Evolutionary conservation across 257 asterid species (phyloP), one percentile per base, ranked within the genome.

Genomic region (Gentiana dahurica): DNA sequence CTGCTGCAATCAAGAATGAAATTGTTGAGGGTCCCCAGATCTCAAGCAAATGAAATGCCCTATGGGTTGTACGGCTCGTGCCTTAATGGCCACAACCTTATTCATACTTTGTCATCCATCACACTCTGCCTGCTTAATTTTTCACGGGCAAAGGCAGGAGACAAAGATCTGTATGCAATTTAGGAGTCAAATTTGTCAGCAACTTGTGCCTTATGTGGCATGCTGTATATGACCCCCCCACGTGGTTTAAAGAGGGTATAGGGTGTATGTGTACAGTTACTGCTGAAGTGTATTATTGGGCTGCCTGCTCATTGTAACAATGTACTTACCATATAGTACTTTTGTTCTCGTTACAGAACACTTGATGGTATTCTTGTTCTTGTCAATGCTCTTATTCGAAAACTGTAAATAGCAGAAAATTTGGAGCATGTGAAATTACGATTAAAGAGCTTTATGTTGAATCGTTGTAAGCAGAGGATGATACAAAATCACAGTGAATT

Each of bases 71-170:
- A 45, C 46, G 33, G 39, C 60, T 34, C 8, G 47, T 36, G 5
- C 63, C 43, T 24, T 24, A 24, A 24, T 24, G 24, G 41, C 9
- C 12, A 34, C 61, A n/a, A 36, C 43, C 57, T n/a, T 36, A 59
- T 53, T 5, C 43, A 43, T 62, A 41, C 15, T 3, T 37, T 39
- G 52, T 47, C 13, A 24, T 45, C 32, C 37, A 49, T 55, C 45
- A 49, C 52, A 66, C 24, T 68, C 12, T 34, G 15, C 54, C n/a
- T 13, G 54, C 55, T 53, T 57, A 43, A 34, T 57, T 35, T 49
- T 43, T 57, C 33, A 15, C 12, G 45, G 35, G 5, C 8, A 52
- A 51, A 41, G 35, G 56, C 39, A 45, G 5, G 53, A 36, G 36
- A 12, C 7, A 47, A 39, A 51, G 37, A 11, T 60, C 38, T 5